Evolutionary conservation across 352 stramenopile genomes (phyloP).

Genomic region (Globisporangium cylindrosporum): DNA sequence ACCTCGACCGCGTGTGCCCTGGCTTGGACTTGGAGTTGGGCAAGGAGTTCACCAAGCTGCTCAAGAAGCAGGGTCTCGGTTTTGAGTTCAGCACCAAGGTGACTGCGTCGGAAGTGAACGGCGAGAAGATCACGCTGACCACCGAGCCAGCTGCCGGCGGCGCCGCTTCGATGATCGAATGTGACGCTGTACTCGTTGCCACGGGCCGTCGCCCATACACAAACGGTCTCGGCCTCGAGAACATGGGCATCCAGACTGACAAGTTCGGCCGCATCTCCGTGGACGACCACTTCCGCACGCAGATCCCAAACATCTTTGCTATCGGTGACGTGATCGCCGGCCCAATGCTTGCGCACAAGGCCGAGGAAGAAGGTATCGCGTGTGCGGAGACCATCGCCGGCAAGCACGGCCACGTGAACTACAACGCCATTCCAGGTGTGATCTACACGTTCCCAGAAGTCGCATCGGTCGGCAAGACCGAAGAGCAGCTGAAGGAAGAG

Average conservation of each 20-base stretch:
- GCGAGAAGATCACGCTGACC: conserved; percentile 93
- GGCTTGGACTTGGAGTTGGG: conserved; percentile 94
- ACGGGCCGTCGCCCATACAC: conserved; percentile 96
- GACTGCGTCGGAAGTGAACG: conserved; percentile 87
- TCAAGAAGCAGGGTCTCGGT: conserved; percentile 99
- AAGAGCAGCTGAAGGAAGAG: conserved; percentile 97
- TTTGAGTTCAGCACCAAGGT: conserved; percentile 99
- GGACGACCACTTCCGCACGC: conserved; percentile 96
- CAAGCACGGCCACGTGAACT: conserved; percentile 98
- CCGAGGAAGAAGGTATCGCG: conserved; percentile 99
- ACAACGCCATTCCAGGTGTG: conserved; percentile 98
- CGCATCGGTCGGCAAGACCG: conserved; percentile 95
- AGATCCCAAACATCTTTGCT: conserved; percentile 93
- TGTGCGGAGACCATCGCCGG: conserved; percentile 96
- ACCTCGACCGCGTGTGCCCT: conserved; percentile 92
- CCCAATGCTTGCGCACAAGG: conserved; percentile 99
- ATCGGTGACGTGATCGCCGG: conserved; percentile 98
- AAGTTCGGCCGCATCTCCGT: conserved; percentile 96
- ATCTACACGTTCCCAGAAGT: conserved; percentile 98
- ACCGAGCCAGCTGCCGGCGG: conserved; percentile 87
- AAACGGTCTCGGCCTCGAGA: conserved; percentile 93
- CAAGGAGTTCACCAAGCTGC: conserved; percentile 96
- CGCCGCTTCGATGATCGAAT: conserved; percentile 55
- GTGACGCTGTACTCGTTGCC: conserved; percentile 78
- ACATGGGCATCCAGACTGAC: conserved; percentile 97